A percentile compares a stretch with the other conserved stretches of the same genome.
Evolutionary conservation across 441 rosid genomes (phyloP).

Genomic region (Hypseocharis bilobata): DNA sequence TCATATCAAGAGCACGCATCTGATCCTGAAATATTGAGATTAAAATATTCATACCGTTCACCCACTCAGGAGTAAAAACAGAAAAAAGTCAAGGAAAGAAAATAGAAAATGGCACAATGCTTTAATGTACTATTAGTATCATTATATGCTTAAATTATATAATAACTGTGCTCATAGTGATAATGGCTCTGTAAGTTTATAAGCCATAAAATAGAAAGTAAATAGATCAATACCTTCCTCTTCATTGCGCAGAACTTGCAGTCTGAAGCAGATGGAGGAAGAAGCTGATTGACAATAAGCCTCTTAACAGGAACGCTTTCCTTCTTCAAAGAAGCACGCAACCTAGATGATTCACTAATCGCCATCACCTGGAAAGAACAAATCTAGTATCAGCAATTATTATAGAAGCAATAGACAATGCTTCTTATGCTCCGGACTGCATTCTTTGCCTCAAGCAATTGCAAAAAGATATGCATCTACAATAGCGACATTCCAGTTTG

Average conservation of each 20-base stretch:
- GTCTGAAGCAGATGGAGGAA: slow-evolving; percentile 48
- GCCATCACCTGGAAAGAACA: slow-evolving; percentile 49
- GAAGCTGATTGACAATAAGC: slow-evolving; percentile 56
- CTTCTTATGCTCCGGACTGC: background rate
- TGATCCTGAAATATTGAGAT: slow-evolving; percentile 55
- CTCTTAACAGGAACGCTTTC: slow-evolving; percentile 54
- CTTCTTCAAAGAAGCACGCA: slow-evolving; percentile 51
- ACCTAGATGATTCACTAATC: slow-evolving; percentile 61
- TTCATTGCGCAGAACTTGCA: slow-evolving; percentile 61
- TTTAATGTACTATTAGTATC: background rate
- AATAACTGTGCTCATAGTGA: background rate
- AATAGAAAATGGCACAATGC: slow-evolving; percentile 9
- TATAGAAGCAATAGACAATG: background rate
- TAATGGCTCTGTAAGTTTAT: no score
- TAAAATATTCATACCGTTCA: background rate
- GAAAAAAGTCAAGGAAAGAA: background rate
- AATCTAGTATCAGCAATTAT: background rate
- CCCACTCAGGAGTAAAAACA: background rate
- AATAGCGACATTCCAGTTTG: background rate
- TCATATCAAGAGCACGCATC: slow-evolving; percentile 75
- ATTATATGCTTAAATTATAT: background rate
- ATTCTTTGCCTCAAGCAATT: background rate
- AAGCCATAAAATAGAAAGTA: background rate
- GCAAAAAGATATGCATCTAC: background rate
- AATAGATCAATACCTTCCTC: slow-evolving; percentile 40